Percentiles rank a stretch among this genome's conserved stretches.
Conservation (phyloP, 257 asterid species). For the Vinca minor region DNA sequence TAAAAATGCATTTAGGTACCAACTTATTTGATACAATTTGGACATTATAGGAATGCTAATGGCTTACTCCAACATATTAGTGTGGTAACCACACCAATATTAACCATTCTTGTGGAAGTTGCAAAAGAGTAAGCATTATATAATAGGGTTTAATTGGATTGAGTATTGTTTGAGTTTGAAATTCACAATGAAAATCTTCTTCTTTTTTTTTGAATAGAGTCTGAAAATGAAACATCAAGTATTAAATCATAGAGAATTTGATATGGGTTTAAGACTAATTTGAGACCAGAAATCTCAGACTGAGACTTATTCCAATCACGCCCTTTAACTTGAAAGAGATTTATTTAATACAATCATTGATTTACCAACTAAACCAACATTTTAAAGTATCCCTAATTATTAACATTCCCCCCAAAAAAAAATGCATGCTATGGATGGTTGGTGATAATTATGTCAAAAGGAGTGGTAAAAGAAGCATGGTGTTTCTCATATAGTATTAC, state of each 20-base stretch:
- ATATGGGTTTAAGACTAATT: no score
- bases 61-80: neutral
- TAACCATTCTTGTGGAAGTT: slow-evolving; percentile 1
- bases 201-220: no score
- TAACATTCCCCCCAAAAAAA: neutral
- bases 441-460: slow-evolving; percentile 6
- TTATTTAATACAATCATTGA: slow-evolving; percentile 6
- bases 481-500: neutral
- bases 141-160: no score
- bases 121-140: neutral
- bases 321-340: no score
- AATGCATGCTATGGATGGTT: neutral
- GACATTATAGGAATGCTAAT: slow-evolving; percentile 1
- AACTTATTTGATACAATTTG: neutral
- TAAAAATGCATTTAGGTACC: slow-evolving; percentile 1
- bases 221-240: no score
- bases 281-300: no score
- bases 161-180: no score
- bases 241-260: no score
- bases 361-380: slow-evolving; percentile 11
- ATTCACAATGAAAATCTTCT: no score
- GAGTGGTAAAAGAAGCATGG: slow-evolving; percentile 3
- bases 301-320: no score
- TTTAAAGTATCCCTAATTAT: slow-evolving; percentile 4
- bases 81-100: no score